phyloP scores from a whole-genome alignment of 768 basidiomycete species.

The Termitomyces heimii region DNA sequence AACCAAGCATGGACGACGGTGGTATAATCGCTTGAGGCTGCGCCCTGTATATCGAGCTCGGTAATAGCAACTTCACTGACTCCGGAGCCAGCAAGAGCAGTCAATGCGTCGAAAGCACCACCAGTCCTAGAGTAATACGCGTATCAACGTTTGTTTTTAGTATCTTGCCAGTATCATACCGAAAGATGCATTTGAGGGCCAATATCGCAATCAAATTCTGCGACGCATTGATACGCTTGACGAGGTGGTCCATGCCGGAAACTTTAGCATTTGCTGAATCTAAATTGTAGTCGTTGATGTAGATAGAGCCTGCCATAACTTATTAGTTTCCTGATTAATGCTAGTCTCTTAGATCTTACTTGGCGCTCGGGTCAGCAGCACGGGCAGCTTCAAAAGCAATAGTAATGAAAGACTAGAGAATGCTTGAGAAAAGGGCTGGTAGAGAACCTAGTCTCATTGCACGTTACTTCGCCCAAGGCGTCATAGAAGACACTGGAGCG shows the following conservation, averaged over 20 bases:
- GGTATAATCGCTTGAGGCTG: constrained; percentile 17
- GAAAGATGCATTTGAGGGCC: constrained; percentile 45
- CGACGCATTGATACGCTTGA: constrained; percentile 30
- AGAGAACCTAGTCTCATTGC: not conserved
- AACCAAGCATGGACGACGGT: constrained; percentile 38
- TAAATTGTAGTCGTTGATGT: constrained; percentile 42
- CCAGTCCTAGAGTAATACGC: not conserved
- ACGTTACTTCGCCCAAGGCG: constrained; percentile 36
- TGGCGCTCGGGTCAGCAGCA: constrained; percentile 41
- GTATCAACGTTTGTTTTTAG: not conserved
- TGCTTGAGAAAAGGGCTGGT: not conserved
- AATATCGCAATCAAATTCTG: constrained; percentile 39
- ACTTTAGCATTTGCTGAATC: constrained; percentile 45
- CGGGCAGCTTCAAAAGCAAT: constrained; percentile 48
- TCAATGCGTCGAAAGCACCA: not conserved
- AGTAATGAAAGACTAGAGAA: constrained; percentile 35
- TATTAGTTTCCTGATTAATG: not conserved
- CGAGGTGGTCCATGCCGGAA: constrained; percentile 30
- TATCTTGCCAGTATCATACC: constrained; percentile 6
- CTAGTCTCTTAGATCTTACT: constrained; percentile 18
- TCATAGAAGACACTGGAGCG: constrained; percentile 42
- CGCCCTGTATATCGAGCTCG: constrained; percentile 36
- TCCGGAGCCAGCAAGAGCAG: constrained; percentile 5
- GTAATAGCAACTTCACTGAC: constrained; percentile 43
- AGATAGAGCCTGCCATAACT: constrained; percentile 23